phyloP scores from a whole-genome alignment of 306 rosid species.

The Quercus aquifolioides region DNA sequence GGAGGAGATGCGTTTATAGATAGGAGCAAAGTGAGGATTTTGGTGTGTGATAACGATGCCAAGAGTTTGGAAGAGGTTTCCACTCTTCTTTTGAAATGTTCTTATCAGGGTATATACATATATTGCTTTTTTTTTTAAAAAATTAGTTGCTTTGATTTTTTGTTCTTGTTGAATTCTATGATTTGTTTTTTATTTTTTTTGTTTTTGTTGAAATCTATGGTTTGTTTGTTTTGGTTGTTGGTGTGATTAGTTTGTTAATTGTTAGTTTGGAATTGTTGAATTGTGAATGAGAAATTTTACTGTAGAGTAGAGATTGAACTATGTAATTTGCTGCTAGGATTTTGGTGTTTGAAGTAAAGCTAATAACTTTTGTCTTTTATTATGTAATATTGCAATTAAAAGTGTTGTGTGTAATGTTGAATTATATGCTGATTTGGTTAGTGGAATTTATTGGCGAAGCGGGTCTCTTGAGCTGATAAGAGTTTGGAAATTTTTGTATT shows the following conservation, averaged over 20 bases:
- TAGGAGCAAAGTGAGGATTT: conserved; percentile 89
- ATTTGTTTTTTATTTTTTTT: background rate
- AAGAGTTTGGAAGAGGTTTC: conserved; percentile 72
- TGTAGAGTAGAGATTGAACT: too few species aligned
- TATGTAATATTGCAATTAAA: too few species aligned
- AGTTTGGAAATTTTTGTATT: background rate
- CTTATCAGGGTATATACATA: conserved; percentile 65
- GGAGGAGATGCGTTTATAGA: conserved; percentile 46
- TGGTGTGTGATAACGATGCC: conserved; percentile 83
- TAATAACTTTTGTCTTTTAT: too few species aligned
- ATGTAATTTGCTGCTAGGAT: background rate
- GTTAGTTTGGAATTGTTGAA: too few species aligned
- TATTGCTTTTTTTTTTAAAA: background rate
- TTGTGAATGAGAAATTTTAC: too few species aligned
- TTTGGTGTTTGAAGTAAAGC: background rate
- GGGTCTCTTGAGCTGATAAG: background rate
- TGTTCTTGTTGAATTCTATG: background rate
- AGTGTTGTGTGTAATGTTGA: too few species aligned
- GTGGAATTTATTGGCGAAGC: background rate
- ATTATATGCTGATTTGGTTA: background rate
- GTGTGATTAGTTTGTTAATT: too few species aligned
- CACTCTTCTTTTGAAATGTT: conserved; percentile 81
- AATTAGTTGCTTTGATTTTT: background rate
- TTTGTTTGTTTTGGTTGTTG: too few species aligned
- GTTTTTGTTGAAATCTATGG: background rate